phyloP scores from a whole-genome alignment of 75 land plant genomes.

The Adiantum capillusveneris region DNA sequence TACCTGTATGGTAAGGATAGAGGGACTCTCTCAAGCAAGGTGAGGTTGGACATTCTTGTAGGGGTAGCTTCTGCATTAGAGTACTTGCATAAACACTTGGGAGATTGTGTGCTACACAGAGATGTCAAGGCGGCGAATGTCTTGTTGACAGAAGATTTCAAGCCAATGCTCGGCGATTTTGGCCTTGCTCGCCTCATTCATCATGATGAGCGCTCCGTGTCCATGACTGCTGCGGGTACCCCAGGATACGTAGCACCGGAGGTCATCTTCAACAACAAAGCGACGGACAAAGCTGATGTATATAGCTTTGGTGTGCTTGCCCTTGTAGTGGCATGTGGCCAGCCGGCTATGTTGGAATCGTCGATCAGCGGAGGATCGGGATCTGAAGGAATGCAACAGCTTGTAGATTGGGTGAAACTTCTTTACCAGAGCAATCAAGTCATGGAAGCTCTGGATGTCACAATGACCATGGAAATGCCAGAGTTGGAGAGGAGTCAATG shows the following conservation, averaged over 20 bases:
- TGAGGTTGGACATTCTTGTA: too few relatives aligned
- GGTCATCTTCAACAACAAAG: constrained; percentile 15
- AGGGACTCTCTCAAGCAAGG: too few relatives aligned
- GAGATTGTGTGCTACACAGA: too few relatives aligned
- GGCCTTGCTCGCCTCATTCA: constrained; percentile 22
- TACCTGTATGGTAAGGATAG: not conserved
- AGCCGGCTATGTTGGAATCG: constrained; percentile 5
- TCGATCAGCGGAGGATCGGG: too few relatives aligned
- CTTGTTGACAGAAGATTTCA: too few relatives aligned
- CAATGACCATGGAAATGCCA: not conserved
- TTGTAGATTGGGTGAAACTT: too few relatives aligned
- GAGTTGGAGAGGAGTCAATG: not conserved
- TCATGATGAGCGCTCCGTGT: constrained; percentile 11
- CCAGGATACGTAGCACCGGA: constrained; percentile 34
- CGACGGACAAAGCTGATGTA: constrained; percentile 25
- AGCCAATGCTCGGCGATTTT: constrained; percentile 1
- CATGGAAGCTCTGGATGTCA: constrained; percentile 5
- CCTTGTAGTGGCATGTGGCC: constrained; percentile 34
- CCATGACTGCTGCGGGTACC: constrained; percentile 22
- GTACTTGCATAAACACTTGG: too few relatives aligned
- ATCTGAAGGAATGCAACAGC: too few relatives aligned
- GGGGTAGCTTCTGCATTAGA: too few relatives aligned
- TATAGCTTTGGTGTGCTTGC: constrained; percentile 33
- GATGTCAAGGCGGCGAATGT: too few relatives aligned
- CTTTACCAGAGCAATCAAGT: too few relatives aligned